Conservation (phyloP, 345 rosid genomes). For the Eucalyptus sp. region DNA sequence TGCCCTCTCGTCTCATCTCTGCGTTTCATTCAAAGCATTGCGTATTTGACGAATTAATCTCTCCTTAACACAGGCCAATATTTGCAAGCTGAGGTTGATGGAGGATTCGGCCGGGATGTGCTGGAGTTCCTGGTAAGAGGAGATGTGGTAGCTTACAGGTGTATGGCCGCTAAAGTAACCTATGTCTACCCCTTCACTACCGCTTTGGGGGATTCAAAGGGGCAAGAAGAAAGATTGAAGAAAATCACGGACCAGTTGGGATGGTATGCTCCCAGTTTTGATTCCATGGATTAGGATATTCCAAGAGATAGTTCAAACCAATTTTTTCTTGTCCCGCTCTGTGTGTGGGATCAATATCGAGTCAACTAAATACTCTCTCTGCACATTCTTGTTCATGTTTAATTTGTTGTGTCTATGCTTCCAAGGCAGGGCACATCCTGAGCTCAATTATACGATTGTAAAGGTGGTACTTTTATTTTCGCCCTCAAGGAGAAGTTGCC, state of each 20-base stretch:
- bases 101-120: constrained; percentile 64
- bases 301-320: background rate
- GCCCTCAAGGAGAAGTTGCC: background rate
- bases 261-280: constrained; percentile 80
- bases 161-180: constrained; percentile 72
- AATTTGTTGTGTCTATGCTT: background rate
- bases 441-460: background rate
- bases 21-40: background rate
- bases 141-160: constrained; percentile 67
- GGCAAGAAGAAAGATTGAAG: constrained; percentile 75
- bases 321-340: background rate
- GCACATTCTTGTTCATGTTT: background rate
- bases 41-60: background rate
- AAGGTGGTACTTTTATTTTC: background rate
- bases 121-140: constrained; percentile 73
- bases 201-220: constrained; percentile 80
- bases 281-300: constrained; percentile 48
- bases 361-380: background rate
- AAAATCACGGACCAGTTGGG: constrained; percentile 50
- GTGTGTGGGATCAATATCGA: background rate
- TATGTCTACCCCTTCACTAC: constrained; percentile 90
- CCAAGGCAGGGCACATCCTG: background rate
- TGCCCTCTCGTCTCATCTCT: background rate
- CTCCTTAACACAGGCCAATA: constrained; percentile 36
- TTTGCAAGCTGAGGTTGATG: constrained; percentile 66